Base-by-base conservation (phyloP, 2,329 filamentous ascomycete species). In the Epichloe elymi region DNA sequence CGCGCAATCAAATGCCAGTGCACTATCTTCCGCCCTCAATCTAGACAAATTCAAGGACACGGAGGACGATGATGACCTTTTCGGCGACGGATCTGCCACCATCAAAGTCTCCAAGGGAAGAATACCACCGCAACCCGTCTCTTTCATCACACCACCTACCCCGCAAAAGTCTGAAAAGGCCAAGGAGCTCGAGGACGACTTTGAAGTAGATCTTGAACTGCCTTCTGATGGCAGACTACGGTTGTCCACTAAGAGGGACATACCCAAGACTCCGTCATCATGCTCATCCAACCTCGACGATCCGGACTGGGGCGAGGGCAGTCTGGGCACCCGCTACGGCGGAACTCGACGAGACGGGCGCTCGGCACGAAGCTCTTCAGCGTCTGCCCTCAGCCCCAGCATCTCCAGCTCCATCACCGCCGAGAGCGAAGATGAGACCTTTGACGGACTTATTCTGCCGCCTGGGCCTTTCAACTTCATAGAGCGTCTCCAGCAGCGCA, bases 261-360 rank as follows among this genome's bases (percentile, higher is more conserved):
- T 80, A 37, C 78, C 82, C 19, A 80, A 78, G 60, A 82, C 81
- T 3, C 79, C 83, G 14, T 47, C 46, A 33, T 47, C 46, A 39
- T 30, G 19, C 4, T 74, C 75, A 14, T 66, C 72, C 33, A 77
- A 75, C 55, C 70, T 71, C 48, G 88, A 95, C 49, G 90, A 95
- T 55, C 82, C 95, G 58, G 90, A 96, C 63, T 95, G 91, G 86
- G 88, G 86, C 49, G 93, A 97, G 68, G 90, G 89, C 51, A 96
- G 90, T 64, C 74, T 96, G 53, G 89, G 91, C 39, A 95, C 91
- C 43, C 80, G 91, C 52, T 91, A 90, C 68, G 90, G 86, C 39
- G 91, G 91, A 43, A 95, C 88, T 14, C 79, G 82, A 57, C 82
- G 88, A 59, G 88, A 91, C 61, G 78, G 76, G n/a, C 81, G 80